A percentile compares a stretch with the other conserved stretches of the same genome.
Evolutionary conservation across 139 green algal genomes (phyloP).

Genomic region (Penium margaritaceum): DNA sequence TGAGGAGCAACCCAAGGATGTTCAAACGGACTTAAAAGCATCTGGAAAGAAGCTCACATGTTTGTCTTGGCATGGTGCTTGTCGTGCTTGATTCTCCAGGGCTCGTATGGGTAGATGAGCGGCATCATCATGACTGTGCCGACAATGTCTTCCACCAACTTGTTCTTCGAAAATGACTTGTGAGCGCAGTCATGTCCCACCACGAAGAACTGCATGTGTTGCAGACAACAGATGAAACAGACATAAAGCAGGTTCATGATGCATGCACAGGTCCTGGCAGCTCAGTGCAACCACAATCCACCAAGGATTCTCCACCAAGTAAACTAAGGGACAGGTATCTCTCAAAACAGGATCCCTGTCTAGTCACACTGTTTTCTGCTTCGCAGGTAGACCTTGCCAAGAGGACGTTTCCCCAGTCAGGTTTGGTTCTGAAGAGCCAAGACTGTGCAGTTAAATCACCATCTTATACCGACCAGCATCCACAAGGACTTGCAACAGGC

Average conservation of each 20-base stretch:
- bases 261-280: background rate
- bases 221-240: background rate
- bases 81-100: conserved; percentile 98
- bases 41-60: conserved; percentile 73
- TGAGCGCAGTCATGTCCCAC: conserved; percentile 90
- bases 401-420: too few species aligned
- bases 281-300: too few species aligned
- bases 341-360: too few species aligned
- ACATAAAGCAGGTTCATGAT: background rate
- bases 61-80: conserved; percentile 95
- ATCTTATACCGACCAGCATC: too few species aligned
- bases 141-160: conserved; percentile 93
- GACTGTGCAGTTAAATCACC: too few species aligned
- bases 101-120: conserved; percentile 94
- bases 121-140: conserved; percentile 83
- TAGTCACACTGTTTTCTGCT: too few species aligned
- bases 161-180: conserved; percentile 86
- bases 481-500: too few species aligned
- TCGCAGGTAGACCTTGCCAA: too few species aligned
- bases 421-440: too few species aligned
- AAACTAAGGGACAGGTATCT: background rate
- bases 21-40: too few species aligned
- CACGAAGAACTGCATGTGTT: conserved; percentile 74
- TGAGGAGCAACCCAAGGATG: too few species aligned
- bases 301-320: too few species aligned